Conservation (phyloP, 345 rosid species). For the Psidium guajava region DNA sequence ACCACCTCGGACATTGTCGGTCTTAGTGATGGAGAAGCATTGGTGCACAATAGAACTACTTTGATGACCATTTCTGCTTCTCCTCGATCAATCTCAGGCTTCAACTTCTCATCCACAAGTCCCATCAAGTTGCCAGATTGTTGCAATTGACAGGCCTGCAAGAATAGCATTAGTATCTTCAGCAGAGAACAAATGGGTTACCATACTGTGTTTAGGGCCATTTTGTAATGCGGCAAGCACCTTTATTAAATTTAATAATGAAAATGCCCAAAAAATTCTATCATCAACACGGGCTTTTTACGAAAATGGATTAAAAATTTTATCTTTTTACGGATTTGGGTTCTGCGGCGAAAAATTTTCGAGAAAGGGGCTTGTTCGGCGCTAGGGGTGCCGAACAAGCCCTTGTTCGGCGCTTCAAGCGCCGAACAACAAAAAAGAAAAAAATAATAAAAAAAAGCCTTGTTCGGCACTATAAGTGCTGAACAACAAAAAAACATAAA, state of each 20-base stretch:
- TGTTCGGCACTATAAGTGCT: too few relatives aligned
- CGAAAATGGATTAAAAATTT: too few relatives aligned
- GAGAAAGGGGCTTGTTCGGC: too few relatives aligned
- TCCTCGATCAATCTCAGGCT: conserved; percentile 1
- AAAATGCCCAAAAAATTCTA: not conserved
- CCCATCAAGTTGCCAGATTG: conserved; percentile 10
- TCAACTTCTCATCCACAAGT: conserved; percentile 12
- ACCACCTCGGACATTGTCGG: conserved; percentile 23
- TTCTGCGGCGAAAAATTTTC: too few relatives aligned
- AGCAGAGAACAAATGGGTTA: not conserved
- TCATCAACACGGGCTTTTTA: not conserved
- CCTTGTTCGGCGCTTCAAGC: too few relatives aligned
- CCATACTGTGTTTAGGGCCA: not conserved
- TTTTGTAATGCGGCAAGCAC: not conserved
- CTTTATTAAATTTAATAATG: not conserved
- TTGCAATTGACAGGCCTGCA: conserved; percentile 12
- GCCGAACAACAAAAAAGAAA: too few relatives aligned
- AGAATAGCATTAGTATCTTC: not conserved
- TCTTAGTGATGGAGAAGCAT: conserved; percentile 10
- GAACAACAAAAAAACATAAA: too few relatives aligned
- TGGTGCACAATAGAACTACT: conserved; percentile 14
- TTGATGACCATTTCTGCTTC: conserved; percentile 8
- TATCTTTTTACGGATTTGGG: too few relatives aligned
- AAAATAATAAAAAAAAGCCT: too few relatives aligned
- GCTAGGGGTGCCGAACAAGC: too few relatives aligned